Percentiles rank a stretch among this genome's conserved stretches.
phyloP scores from a whole-genome alignment of 345 rosid genomes.

The Mercurialis annua region DNA sequence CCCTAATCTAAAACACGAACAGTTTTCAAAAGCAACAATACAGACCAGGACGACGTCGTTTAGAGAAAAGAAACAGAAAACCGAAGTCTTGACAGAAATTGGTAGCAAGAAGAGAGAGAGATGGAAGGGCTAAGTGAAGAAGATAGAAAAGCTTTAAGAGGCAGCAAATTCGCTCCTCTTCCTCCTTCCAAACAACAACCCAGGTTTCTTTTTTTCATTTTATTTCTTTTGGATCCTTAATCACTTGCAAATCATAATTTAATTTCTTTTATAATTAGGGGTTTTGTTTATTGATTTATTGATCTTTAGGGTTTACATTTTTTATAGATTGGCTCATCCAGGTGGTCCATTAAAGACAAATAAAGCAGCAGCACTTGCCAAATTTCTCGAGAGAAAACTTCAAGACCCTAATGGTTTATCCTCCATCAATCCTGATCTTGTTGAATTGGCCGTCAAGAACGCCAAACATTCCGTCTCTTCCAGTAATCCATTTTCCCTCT shows the following conservation, averaged over 20 bases:
- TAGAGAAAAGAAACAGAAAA: neutral
- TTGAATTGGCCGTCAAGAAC: conserved; percentile 78
- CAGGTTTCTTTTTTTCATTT: conserved; percentile 31
- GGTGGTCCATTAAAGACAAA: conserved; percentile 94
- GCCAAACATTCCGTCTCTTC: conserved; percentile 59
- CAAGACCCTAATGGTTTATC: conserved; percentile 78
- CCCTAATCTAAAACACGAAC: no score
- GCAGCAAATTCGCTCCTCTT: conserved; percentile 96
- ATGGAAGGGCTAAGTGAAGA: conserved; percentile 74
- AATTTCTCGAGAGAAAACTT: conserved; percentile 81
- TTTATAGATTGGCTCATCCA: conserved; percentile 77
- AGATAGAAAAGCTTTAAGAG: conserved; percentile 81
- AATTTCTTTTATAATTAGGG: no score
- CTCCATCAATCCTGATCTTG: conserved; percentile 63
- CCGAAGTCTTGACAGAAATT: neutral
- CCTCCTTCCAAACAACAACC: conserved; percentile 50
- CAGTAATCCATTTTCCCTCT: conserved; percentile 22
- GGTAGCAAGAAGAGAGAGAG: neutral
- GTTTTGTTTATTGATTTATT: neutral
- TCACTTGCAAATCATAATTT: no score
- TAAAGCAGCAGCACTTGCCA: conserved; percentile 90
- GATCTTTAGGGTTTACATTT: neutral
- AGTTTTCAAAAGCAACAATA: no score
- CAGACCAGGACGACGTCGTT: neutral
- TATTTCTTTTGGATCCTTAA: neutral